Evolutionary conservation across 306 rosid species (phyloP), one percentile per base, ranked within the genome.

Genomic region (Rubus parviflorus): DNA sequence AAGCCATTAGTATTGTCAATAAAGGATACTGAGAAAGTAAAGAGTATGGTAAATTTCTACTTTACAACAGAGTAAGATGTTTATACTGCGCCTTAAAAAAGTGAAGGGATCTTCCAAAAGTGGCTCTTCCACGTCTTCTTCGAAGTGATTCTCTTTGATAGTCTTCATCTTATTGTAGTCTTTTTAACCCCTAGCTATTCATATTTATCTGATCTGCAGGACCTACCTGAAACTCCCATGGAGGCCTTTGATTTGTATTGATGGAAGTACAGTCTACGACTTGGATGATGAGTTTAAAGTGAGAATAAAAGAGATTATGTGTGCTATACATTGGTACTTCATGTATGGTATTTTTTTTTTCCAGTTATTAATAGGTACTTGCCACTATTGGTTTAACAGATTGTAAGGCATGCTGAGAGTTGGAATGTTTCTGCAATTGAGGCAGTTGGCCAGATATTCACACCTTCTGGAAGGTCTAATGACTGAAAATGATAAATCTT

Each of bases 181-280:
- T 19, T 51, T 17, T 38, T 5, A 37, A 12, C 63, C 5, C 23
- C 45, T 45, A 40, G 25, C 69, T 58, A 43, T 74, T 2, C 22
- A 72, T 7, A 13, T 15, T 78, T 37, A 51, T 84, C 54, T 71
- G 79, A 23, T 65, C 63, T 82, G 88, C 88, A 94, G 98, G 90
- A 94, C 97, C 68, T 84, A 89, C 83, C 85, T 92, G 61, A 92
- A 89, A 79, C 95, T 94, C 76, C 98, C 97, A 23, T 90, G 98
- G 98, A 90, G 89, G 79, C 98, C 98, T 68, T 86, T 90, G 54
- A 90, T 90, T 76, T 84, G 85, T 61, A 87, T 94, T 19, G 85
- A 87, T 54, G 98, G 97, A 85, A 89, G 86, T 70, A 92, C 97
- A 58, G 53, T 74, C 11, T 94, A 94, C 57, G 97, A 92, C 82